A percentile compares a stretch with the other conserved stretches of the same genome.
Evolutionary conservation across 2,329 filamentous ascomycete species (phyloP).

Genomic region (Westerdykella sp.): DNA sequence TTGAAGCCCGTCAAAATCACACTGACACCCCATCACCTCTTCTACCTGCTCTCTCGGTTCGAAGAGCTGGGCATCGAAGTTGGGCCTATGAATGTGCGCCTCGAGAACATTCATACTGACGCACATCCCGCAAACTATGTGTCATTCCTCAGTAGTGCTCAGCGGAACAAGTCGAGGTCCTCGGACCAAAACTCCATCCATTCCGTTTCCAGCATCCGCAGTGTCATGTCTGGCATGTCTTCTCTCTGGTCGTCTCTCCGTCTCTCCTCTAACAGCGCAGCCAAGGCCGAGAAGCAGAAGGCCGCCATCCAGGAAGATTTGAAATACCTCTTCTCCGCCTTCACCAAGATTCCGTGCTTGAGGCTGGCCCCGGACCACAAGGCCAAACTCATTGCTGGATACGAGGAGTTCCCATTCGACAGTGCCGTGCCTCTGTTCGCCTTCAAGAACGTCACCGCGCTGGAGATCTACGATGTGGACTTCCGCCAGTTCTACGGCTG

Average conservation of each 20-base stretch:
- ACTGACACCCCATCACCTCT: slow-evolving; percentile 91
- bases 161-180: slow-evolving; percentile 69
- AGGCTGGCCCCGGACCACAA: slow-evolving; percentile 88
- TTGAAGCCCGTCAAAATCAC: slow-evolving; percentile 88
- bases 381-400: slow-evolving; percentile 81
- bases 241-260: slow-evolving; percentile 86
- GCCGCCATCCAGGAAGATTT: slow-evolving; percentile 77
- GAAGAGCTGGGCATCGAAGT: slow-evolving; percentile 87
- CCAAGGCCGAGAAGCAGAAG: slow-evolving; percentile 85
- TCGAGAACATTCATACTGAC: slow-evolving; percentile 90
- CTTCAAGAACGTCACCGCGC: slow-evolving; percentile 91
- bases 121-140: slow-evolving; percentile 87
- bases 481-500: slow-evolving; percentile 96
- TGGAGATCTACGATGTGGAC: slow-evolving; percentile 93
- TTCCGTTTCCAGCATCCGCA: slow-evolving; percentile 92
- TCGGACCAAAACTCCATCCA: slow-evolving; percentile 88
- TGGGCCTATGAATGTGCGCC: slow-evolving; percentile 89
- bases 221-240: slow-evolving; percentile 96
- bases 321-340: slow-evolving; percentile 95
- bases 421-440: slow-evolving; percentile 92
- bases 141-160: slow-evolving; percentile 81
- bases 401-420: slow-evolving; percentile 97
- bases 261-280: slow-evolving; percentile 70
- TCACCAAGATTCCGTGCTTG: slow-evolving; percentile 94
- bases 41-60: slow-evolving; percentile 91